Conservation (phyloP, 192 early-diverging fungal genomes). For the Linnemannia zychae region DNA sequence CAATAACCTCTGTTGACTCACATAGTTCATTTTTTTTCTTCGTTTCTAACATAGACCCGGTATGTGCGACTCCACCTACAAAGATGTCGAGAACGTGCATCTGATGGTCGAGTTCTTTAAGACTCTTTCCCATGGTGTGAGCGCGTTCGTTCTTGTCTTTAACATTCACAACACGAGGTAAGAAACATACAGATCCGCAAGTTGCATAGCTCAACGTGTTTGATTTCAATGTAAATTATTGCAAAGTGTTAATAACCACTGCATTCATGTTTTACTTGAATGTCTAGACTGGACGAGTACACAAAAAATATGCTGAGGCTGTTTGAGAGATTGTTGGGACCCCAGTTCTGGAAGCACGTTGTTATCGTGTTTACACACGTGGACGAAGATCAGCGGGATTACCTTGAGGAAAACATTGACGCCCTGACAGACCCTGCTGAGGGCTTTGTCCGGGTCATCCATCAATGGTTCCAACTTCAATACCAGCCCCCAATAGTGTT, state of each 20-base stretch:
- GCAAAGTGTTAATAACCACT: background rate
- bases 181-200: background rate
- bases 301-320: constrained; percentile 66
- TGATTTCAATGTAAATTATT: background rate
- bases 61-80: constrained; percentile 60
- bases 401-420: constrained; percentile 62
- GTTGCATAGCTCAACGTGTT: background rate
- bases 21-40: background rate
- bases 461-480: constrained; percentile 58
- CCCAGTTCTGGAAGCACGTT: constrained; percentile 68
- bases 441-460: constrained; percentile 63
- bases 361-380: constrained; percentile 69
- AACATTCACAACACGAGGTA: constrained; percentile 68
- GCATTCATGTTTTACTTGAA: background rate
- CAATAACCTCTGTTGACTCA: background rate
- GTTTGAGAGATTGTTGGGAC: constrained; percentile 62
- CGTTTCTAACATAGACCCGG: constrained; percentile 47
- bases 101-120: constrained; percentile 67
- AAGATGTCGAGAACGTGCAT: constrained; percentile 60
- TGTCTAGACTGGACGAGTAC: constrained; percentile 62
- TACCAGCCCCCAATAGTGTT: constrained; percentile 63
- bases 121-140: constrained; percentile 64
- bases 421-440: constrained; percentile 56
- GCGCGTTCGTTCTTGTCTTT: constrained; percentile 66
- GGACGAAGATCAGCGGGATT: constrained; percentile 62